Conservation (phyloP, 495 filamentous ascomycete species). For the Penicillium verhagenii region DNA sequence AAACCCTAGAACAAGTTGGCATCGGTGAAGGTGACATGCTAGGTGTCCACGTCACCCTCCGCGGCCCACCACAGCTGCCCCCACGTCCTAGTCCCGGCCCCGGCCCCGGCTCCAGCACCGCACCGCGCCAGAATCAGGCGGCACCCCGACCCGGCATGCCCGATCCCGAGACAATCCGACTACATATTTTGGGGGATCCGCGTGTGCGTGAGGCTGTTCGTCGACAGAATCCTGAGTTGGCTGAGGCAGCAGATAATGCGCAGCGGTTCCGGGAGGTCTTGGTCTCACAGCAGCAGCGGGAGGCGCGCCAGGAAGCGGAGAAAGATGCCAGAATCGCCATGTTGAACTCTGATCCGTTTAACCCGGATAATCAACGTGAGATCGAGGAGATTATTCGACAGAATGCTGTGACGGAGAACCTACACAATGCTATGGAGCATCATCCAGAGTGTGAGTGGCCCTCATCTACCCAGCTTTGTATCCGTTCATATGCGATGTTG, state of each 20-base stretch:
- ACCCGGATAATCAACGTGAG: slow-evolving; percentile 82
- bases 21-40: slow-evolving; percentile 93
- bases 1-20: slow-evolving; percentile 77
- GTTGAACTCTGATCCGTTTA: slow-evolving; percentile 90
- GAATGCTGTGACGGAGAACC: slow-evolving; percentile 87
- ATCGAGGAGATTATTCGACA: slow-evolving; percentile 97
- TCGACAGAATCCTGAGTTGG: slow-evolving; percentile 70
- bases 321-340: slow-evolving; percentile 75
- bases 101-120: slow-evolving; percentile 25
- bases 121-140: slow-evolving; percentile 27
- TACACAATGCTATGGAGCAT: slow-evolving; percentile 93
- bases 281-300: slow-evolving; percentile 60
- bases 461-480: too few species aligned
- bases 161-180: slow-evolving; percentile 80
- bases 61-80: slow-evolving; percentile 5
- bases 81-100: slow-evolving; percentile 3
- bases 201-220: slow-evolving; percentile 64
- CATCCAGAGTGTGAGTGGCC: slow-evolving; percentile 97
- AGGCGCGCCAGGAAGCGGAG: slow-evolving; percentile 66
- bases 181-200: slow-evolving; percentile 80
- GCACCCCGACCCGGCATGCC: slow-evolving; percentile 41
- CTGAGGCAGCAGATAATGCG: slow-evolving; percentile 73
- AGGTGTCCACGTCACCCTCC: slow-evolving; percentile 67
- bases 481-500: too few species aligned
- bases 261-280: slow-evolving; percentile 71